Conservation (phyloP, 2,329 filamentous ascomycete genomes). For the Coniella lustricola region DNA sequence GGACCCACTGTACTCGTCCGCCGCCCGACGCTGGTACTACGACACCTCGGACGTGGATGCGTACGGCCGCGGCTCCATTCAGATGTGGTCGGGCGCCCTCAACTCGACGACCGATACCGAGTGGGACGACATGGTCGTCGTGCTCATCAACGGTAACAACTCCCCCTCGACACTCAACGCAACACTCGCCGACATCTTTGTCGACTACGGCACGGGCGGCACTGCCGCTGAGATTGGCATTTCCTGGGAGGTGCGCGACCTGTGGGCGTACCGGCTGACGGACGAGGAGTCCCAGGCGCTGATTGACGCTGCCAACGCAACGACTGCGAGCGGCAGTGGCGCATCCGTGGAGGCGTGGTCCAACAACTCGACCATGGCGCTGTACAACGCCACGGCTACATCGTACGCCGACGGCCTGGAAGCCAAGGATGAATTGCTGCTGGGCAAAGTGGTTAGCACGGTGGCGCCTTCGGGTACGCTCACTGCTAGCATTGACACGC, state of each 20-base stretch:
- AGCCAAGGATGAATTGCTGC: conserved; percentile 33
- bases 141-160: conserved; percentile 42
- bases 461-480: conserved; percentile 36
- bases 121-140: conserved; percentile 35
- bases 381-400: conserved; percentile 41
- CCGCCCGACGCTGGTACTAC: conserved; percentile 16
- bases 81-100: conserved; percentile 42
- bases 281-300: conserved; percentile 35
- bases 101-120: conserved; percentile 34
- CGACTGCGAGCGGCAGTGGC: conserved; percentile 24
- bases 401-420: conserved; percentile 40
- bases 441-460: conserved; percentile 38
- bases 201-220: conserved; percentile 35
- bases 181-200: conserved; percentile 45
- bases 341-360: conserved; percentile 21
- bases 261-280: conserved; percentile 50
- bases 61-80: conserved; percentile 37
- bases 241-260: conserved; percentile 46
- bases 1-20: conserved; percentile 2
- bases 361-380: background rate
- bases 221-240: conserved; percentile 33
- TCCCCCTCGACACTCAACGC: conserved; percentile 37
- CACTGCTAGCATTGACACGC: conserved; percentile 35
- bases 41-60: conserved; percentile 28
- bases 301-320: conserved; percentile 31